Evolutionary conservation across 805 yeast genomes (phyloP).

Genomic region (Kazachstania africana): DNA sequence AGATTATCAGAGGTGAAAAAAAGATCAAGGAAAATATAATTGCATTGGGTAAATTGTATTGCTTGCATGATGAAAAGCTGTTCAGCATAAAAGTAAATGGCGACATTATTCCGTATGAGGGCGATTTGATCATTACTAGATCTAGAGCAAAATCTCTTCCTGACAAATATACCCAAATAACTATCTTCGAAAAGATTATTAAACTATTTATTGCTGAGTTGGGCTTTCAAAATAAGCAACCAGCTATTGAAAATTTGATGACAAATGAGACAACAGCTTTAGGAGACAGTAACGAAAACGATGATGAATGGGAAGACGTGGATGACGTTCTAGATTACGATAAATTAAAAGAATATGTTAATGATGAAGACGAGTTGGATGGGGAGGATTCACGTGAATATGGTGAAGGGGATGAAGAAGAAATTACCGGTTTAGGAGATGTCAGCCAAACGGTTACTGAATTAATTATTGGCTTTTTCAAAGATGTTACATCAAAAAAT

Average conservation of each 20-base stretch:
- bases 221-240: slow-evolving; percentile 46
- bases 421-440: slow-evolving; percentile 8
- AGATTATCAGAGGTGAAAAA: slow-evolving; percentile 66
- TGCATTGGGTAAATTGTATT: slow-evolving; percentile 59
- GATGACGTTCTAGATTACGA: slow-evolving; percentile 60
- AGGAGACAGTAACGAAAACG: slow-evolving; percentile 14
- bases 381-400: slow-evolving; percentile 9
- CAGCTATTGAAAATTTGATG: slow-evolving; percentile 18
- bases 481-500: slow-evolving; percentile 40
- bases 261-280: slow-evolving; percentile 22
- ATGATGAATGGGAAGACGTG: slow-evolving; percentile 66
- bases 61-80: slow-evolving; percentile 44
- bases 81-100: slow-evolving; percentile 55
- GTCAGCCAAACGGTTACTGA: slow-evolving; percentile 21
- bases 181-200: slow-evolving; percentile 62
- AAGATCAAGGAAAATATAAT: slow-evolving; percentile 53
- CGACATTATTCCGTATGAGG: slow-evolving; percentile 49
- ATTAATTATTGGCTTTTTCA: slow-evolving; percentile 40
- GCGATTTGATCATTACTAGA: slow-evolving; percentile 67
- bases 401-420: slow-evolving; percentile 9
- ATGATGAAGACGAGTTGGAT: too few relatives aligned
- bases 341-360: slow-evolving; percentile 40
- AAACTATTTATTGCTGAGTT: slow-evolving; percentile 62
- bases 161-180: slow-evolving; percentile 47
- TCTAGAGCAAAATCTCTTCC: slow-evolving; percentile 67